phyloP scores from a whole-genome alignment of 2,329 filamentous ascomycete genomes.

The Colletotrichum euphorbiae region DNA sequence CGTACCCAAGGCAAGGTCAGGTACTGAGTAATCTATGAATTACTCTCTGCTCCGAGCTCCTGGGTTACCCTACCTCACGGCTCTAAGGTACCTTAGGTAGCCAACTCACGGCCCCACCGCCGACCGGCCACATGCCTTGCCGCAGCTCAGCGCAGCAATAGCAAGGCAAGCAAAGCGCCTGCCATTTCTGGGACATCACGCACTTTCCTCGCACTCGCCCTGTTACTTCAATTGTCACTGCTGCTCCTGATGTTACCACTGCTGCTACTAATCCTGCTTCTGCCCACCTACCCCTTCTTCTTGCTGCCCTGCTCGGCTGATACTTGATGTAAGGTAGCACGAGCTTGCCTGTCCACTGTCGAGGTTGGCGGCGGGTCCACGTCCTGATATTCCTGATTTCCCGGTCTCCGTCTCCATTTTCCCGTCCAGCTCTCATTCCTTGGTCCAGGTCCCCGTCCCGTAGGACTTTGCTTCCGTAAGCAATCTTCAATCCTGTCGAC shows the following conservation, averaged over 20 bases:
- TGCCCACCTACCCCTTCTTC: not conserved
- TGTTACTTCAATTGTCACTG: not conserved
- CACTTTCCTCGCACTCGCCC: not conserved
- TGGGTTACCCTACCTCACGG: too few species aligned
- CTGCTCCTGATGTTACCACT: too few species aligned
- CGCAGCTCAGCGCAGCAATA: not conserved
- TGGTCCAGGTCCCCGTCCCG: not conserved
- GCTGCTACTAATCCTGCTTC: not conserved
- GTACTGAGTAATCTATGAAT: not conserved
- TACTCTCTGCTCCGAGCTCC: conserved; percentile 7
- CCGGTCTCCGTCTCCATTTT: not conserved
- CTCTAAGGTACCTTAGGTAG: not conserved
- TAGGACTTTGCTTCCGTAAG: conserved; percentile 32
- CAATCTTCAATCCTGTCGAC: conserved; percentile 26
- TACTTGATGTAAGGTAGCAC: not conserved
- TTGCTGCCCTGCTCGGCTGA: conserved; percentile 1
- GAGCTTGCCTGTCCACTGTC: not conserved
- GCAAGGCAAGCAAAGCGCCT: conserved; percentile 8
- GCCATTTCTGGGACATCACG: not conserved
- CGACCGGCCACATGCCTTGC: conserved; percentile 31
- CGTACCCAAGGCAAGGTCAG: not conserved
- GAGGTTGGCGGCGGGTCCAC: conserved; percentile 13
- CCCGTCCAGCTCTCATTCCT: not conserved
- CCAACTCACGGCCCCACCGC: conserved; percentile 26
- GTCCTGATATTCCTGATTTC: conserved; percentile 22